A percentile compares a stretch with the other conserved stretches of the same genome.
Evolutionary conservation across 2,329 filamentous ascomycete species (phyloP).

Genomic region (Pleurostoma richardsiae): DNA sequence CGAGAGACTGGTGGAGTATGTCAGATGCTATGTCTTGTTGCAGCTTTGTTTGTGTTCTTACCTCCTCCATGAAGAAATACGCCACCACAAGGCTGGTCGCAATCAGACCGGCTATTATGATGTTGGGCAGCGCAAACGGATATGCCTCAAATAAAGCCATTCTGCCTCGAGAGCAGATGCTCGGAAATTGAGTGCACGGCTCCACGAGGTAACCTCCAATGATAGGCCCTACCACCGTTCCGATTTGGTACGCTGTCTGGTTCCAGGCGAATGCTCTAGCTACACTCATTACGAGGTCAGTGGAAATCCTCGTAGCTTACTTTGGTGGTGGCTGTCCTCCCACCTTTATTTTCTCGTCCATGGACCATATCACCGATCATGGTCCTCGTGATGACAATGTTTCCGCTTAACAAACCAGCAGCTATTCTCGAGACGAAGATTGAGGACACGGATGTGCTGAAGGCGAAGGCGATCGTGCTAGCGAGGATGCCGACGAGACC

Average conservation of each 20-base stretch:
- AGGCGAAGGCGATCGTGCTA: constrained; percentile 27
- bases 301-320: too few relatives aligned
- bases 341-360: constrained; percentile 6
- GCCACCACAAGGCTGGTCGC: neutral
- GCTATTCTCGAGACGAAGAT: constrained; percentile 7
- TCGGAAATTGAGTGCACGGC: constrained; percentile 3
- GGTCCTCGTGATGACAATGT: constrained; percentile 7
- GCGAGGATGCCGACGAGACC: constrained; percentile 27
- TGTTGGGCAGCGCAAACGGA: constrained; percentile 9
- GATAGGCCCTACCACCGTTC: constrained; percentile 6
- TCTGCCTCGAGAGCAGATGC: constrained; percentile 2
- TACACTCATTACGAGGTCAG: too few relatives aligned
- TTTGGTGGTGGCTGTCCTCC: too few relatives aligned
- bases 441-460: constrained; percentile 20
- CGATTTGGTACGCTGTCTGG: constrained; percentile 9
- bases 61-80: constrained; percentile 6
- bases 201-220: constrained; percentile 8
- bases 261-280: constrained; percentile 8
- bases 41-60: neutral
- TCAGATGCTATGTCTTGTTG: too few relatives aligned
- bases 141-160: constrained; percentile 2
- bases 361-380: constrained; percentile 10
- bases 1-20: too few relatives aligned
- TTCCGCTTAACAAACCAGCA: constrained; percentile 7
- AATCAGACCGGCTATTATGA: constrained; percentile 1